Percentiles rank a stretch among this genome's conserved stretches.
phyloP scores from a whole-genome alignment of 1,139 yeast genomes.

The Yamadazyma atlantica region DNA sequence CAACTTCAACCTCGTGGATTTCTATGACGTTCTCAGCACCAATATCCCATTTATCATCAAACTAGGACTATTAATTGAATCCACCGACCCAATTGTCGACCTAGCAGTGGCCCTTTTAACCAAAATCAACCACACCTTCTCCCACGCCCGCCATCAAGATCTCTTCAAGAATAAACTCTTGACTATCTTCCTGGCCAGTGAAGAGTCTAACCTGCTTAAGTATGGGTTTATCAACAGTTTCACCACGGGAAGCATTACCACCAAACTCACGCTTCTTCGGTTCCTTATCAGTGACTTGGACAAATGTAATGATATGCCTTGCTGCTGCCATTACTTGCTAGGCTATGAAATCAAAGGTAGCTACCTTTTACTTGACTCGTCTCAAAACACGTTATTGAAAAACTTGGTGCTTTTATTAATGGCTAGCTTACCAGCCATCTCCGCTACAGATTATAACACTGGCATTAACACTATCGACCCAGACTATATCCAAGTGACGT shows the following conservation, averaged over 20 bases:
- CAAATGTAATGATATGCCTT: slow-evolving; percentile 40
- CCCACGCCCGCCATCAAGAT: slow-evolving; percentile 29
- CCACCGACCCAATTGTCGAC: slow-evolving; percentile 50
- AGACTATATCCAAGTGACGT: slow-evolving; percentile 56
- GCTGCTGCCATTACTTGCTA: slow-evolving; percentile 70
- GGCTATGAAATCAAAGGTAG: slow-evolving; percentile 57
- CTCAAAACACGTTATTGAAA: slow-evolving; percentile 41
- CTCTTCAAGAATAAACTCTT: slow-evolving; percentile 60
- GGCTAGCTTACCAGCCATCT: slow-evolving; percentile 44
- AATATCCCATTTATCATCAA: slow-evolving; percentile 69
- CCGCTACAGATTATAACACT: slow-evolving; percentile 36
- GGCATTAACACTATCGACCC: slow-evolving; percentile 44
- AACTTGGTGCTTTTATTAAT: slow-evolving; percentile 51
- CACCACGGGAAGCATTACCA: slow-evolving; percentile 43
- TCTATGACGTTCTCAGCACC: slow-evolving; percentile 70
- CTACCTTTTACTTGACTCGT: slow-evolving; percentile 20
- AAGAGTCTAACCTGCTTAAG: slow-evolving; percentile 69
- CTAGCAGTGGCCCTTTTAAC: slow-evolving; percentile 54
- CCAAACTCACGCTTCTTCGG: slow-evolving; percentile 60
- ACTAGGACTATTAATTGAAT: slow-evolving; percentile 68
- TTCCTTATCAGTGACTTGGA: slow-evolving; percentile 56
- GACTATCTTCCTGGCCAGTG: slow-evolving; percentile 69
- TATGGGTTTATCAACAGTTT: slow-evolving; percentile 73
- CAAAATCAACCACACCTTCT: slow-evolving; percentile 53
- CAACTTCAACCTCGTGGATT: slow-evolving; percentile 56